Evolutionary conservation across 2,329 filamentous ascomycete genomes (phyloP), one percentile per base, ranked within the genome.

Genomic region (Eutypella sp.): DNA sequence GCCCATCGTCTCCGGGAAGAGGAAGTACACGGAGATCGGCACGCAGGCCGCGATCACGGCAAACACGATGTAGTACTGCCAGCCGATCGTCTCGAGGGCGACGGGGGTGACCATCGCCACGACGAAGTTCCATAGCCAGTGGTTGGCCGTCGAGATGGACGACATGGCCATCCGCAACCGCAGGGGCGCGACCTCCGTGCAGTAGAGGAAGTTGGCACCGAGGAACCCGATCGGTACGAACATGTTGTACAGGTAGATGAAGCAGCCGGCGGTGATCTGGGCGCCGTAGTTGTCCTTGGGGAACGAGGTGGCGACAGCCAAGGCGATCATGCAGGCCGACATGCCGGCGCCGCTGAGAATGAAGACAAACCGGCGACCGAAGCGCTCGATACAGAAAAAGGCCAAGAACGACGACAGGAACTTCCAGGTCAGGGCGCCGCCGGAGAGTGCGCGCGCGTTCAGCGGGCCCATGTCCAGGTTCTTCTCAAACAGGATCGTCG

Each of bases 151-250:
- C 0, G 73, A 76, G 34, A 82, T 74, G 27, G 73, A 72, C 2
- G 74, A 73, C 70, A 82, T 79, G 18, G 74, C 70, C 48, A 76
- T 73, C 18, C 75, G 66, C 23, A 78, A 60, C 10, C 71, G 63
- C 15, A 75, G 64, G 1, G 78, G 78, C 0, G 77, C 76, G 16
- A 81, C 67, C 55, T 82, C 78, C 1, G 78, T 74, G 47, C 76
- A 78, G 61, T 82, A 82, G 18, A 82, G 65, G 63, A 81, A 82
- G 53, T 79, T 81, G 25, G 76, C 71, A 1, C 79, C 78, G 0
- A 80, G 67, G 63, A 79, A 81, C 0, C 77, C 79, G 46, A 81
- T 75, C 0, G 75, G 76, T 38, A 80, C 75, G 61, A 82, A 81
- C 53, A 74, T 77, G 61, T 81, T 78, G 66, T 78, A 83, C 40